Evolutionary conservation across 441 rosid species (phyloP).

Genomic region (Populus trichocarpa): DNA sequence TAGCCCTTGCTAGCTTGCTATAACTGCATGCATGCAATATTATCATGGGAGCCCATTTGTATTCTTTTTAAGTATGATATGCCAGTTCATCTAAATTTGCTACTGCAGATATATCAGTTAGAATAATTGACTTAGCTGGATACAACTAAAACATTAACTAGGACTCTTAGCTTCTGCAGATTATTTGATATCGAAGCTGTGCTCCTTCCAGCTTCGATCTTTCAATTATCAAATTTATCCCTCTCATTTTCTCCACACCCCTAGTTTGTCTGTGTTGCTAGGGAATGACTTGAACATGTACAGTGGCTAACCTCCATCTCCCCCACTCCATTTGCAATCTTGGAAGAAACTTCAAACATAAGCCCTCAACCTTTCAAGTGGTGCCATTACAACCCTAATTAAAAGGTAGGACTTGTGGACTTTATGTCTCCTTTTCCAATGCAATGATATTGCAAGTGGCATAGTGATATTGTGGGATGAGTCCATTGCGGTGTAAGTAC

Average conservation of each 20-base stretch:
- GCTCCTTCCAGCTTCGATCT: neutral
- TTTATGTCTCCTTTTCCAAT: slow-evolving; percentile 1
- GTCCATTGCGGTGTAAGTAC: neutral
- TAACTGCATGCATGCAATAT: no score
- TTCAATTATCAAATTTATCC: neutral
- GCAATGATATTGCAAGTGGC: slow-evolving; percentile 10
- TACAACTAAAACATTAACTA: no score
- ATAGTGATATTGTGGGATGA: neutral
- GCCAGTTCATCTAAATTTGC: no score
- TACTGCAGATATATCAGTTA: no score
- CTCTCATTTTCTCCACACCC: neutral
- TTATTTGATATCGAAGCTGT: neutral
- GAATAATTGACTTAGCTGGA: no score
- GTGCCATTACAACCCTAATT: neutral
- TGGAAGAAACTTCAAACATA: slow-evolving; percentile 3
- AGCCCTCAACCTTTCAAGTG: slow-evolving; percentile 6
- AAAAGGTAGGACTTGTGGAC: neutral
- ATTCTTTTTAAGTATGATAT: no score
- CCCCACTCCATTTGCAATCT: slow-evolving; percentile 1
- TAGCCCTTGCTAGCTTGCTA: no score
- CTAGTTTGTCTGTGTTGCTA: slow-evolving; percentile 1
- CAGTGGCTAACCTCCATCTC: slow-evolving; percentile 13
- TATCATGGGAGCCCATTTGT: no score
- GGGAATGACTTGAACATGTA: slow-evolving; percentile 10
- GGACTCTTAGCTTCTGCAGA: neutral